Evolutionary conservation across 1,139 yeast species (phyloP), one percentile per base, ranked within the genome.

Genomic region (Saccharomycopsis hybrid): DNA sequence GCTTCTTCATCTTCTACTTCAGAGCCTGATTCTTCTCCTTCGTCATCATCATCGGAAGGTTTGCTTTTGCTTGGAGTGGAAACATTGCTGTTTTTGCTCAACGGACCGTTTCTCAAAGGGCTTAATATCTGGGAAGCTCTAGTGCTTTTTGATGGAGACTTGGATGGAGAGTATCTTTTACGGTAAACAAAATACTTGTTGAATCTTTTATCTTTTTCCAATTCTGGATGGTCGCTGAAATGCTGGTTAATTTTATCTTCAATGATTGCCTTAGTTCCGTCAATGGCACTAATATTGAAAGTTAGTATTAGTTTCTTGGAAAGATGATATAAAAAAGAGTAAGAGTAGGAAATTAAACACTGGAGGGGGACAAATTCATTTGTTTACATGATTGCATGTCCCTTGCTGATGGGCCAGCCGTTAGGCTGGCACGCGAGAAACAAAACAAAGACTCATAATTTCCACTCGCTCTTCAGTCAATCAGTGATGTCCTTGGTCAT

Each of bases 221-320:
- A 55, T 59, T 66, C 60, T 11, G 66, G 66, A 46, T 62, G 60
- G 48, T 54, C 54, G 48, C 61, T 63, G 47, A 63, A 57, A 50
- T 59, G 58, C 36, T 49, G 56, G 39, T 48, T 42, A 32, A 63
- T 50, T 55, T 63, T 59, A 28, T 60, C 61, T 51, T 62, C 66
- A 47, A 63, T 51, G 36, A 56, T 53, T 2, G 58, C 47, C 52
- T 63, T 63, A 33, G 62, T 60, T 8, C 65, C 66, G 18, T 55
- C 60, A 30, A 51, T 33, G 4, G 53, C 57, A 36, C 65, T 61
- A 28, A 18, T 11, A 27, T 36, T 28, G 35, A 30, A 27, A 31
- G 28, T 41, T 7, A 38, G 24, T 31, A 7, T 39, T 25, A 30
- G 29, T 11, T 25, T n/a, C 18, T 27, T 29, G 31, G 13, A n/a